These are phyloP conservation scores for Termitomyces sp. DNA, from an alignment of 1,284 basidiomycete genomes.

Conservation along the genomic window DNA sequence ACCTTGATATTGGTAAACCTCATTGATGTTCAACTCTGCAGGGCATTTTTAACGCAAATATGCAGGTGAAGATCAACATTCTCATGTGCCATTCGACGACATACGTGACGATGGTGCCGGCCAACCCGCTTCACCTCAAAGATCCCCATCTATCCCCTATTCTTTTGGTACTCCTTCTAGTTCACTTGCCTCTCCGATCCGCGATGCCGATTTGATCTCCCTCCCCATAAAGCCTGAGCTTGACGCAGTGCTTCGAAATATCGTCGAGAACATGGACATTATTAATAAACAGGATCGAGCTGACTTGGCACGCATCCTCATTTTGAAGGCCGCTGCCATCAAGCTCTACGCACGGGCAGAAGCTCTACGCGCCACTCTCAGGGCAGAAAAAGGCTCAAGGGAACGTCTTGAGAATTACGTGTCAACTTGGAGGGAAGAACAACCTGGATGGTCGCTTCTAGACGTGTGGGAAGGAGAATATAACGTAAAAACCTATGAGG, in stretches of 20 bases:
- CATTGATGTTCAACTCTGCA: neutral
- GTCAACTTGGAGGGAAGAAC: constrained; percentile 12
- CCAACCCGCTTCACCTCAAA: neutral
- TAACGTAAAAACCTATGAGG: neutral
- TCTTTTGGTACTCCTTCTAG: constrained; percentile 5
- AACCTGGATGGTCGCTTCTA: constrained; percentile 15
- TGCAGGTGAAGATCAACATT: neutral
- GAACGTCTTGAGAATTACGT: constrained; percentile 16
- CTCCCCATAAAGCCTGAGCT: constrained; percentile 9
- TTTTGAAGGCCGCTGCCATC: constrained; percentile 6
- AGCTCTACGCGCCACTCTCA: constrained; percentile 11
- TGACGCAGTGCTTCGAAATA: constrained; percentile 15
- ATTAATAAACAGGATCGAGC: constrained; percentile 6
- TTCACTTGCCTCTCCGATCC: constrained; percentile 1
- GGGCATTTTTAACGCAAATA: neutral
- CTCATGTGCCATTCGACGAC: neutral
- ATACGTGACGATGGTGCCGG: neutral
- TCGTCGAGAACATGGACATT: constrained; percentile 15
- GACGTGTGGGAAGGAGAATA: constrained; percentile 19
- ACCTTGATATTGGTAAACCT: neutral
- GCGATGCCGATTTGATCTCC: constrained; percentile 1
- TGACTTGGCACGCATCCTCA: constrained; percentile 3
- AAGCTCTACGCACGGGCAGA: constrained; percentile 11
- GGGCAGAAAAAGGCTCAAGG: constrained; percentile 14
- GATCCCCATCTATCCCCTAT: neutral